Evolutionary conservation across 306 rosid genomes (phyloP), one percentile per base, ranked within the genome.

Genomic region (Leucaena leucocephala): DNA sequence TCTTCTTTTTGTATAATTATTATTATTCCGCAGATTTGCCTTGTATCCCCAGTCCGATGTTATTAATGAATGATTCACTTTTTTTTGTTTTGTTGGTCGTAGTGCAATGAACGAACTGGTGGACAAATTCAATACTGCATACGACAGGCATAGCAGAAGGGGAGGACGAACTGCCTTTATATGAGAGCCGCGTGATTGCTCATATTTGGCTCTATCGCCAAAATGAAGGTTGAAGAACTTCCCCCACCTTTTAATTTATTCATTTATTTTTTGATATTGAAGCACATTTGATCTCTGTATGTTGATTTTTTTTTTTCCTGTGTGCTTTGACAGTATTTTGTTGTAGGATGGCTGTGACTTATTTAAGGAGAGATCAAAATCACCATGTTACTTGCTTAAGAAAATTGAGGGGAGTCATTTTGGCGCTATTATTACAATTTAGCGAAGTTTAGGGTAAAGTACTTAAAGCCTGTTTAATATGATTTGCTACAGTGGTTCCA

Each of bases 61-160:
- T 80, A n/a, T 65, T 78, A n/a, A 78, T n/a, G 38, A 16, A 49
- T 68, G 36, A 40, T 72, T n/a, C 34, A 19, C 34, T 7, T 8
- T 12, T 15, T 39, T 71, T 11, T 72, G 43, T 45, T 78, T 82
- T 42, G 39, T 16, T 77, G 86, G 40, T 14, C 81, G 83, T 65
- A 87, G 87, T 78, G 74, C 83, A 61, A 82, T 86, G 89, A 88
- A 85, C 83, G 91, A 91, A 34, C 87, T 93, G 79, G 93, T 88
- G 45, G 97, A 89, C 90, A 93, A 93, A 80, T 90, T 90, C 85
- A 85, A 85, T 88, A 91, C 87, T n/a, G 97, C 99, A 12, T 93
- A 91, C 17, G 99, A 95, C 82, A 88, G 99, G 84, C 97, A 91
- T 82, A 90, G 86, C 85, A 89, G 97, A 85, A 88, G 99, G 78